These are phyloP conservation scores for Gardenia jasminoides DNA, from an alignment of 257 asterid genomes.

Conservation along the genomic window DNA sequence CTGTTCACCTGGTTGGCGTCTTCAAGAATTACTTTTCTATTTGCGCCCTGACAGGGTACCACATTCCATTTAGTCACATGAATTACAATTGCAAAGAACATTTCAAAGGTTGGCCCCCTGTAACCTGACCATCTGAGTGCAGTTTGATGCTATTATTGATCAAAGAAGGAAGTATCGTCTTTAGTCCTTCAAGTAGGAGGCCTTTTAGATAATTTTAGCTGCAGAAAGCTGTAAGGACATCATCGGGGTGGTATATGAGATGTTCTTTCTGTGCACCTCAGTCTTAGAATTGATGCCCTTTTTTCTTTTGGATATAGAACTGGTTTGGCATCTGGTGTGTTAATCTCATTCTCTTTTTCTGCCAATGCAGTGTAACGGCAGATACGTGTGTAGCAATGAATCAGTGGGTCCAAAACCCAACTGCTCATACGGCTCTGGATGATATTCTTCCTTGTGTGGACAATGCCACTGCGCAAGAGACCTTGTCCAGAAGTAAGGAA, in stretches of 20 bases:
- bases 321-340: background rate
- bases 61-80: background rate
- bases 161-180: background rate
- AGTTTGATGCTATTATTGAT: too few relatives aligned
- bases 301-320: background rate
- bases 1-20: background rate
- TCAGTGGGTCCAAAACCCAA: slow-evolving; percentile 83
- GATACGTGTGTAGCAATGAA: slow-evolving; percentile 87
- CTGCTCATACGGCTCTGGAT: slow-evolving; percentile 77
- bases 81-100: background rate
- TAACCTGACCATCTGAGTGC: too few relatives aligned
- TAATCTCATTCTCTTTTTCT: slow-evolving; percentile 4
- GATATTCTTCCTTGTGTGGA: slow-evolving; percentile 85
- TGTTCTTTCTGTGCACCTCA: background rate
- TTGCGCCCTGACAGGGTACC: too few relatives aligned
- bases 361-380: slow-evolving; percentile 53
- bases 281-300: background rate
- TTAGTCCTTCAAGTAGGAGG: too few relatives aligned
- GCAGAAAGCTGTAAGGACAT: background rate
- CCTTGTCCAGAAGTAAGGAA: slow-evolving; percentile 60
- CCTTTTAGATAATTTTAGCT: background rate
- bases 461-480: slow-evolving; percentile 67
- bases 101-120: background rate
- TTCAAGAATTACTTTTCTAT: background rate
- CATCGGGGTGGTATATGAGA: background rate